These are phyloP conservation scores for Ustilago tritici DNA, from an alignment of 1,284 basidiomycete species.

Conservation along the genomic window DNA sequence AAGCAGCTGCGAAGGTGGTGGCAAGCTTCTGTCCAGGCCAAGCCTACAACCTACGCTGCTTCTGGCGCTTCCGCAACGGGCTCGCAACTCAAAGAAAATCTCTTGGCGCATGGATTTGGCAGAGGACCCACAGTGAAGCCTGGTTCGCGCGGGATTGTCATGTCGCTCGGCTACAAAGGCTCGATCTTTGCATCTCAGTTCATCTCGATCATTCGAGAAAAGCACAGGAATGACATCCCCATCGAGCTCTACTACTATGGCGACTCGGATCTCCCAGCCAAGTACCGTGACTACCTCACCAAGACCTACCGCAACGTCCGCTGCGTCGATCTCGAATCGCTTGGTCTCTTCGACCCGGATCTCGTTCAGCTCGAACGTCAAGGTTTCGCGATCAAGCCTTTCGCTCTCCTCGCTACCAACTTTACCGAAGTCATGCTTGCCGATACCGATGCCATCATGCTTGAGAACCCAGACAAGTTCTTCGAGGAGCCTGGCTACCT, in stretches of 20 bases:
- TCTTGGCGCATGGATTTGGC: constrained; percentile 27
- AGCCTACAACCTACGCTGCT: constrained; percentile 18
- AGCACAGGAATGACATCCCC: constrained; percentile 46
- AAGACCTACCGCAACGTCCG: constrained; percentile 41
- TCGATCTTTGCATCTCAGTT: constrained; percentile 50
- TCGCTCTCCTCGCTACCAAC: constrained; percentile 52
- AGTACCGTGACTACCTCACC: constrained; percentile 49
- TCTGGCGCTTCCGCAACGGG: background rate
- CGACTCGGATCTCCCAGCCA: constrained; percentile 49
- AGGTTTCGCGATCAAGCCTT: constrained; percentile 54
- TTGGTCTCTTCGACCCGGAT: constrained; percentile 49
- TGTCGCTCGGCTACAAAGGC: constrained; percentile 50
- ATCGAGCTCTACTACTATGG: constrained; percentile 58
- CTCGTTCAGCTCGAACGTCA: constrained; percentile 46
- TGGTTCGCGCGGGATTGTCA: constrained; percentile 45
- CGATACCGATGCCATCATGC: constrained; percentile 52
- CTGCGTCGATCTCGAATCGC: constrained; percentile 42
- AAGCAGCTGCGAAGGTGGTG: constrained; percentile 44
- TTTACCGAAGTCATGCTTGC: constrained; percentile 56
- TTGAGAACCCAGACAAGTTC: constrained; percentile 44
- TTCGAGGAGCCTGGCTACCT: constrained; percentile 50
- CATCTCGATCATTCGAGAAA: constrained; percentile 47
- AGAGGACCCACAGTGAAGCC: background rate
- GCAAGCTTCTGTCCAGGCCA: constrained; percentile 42
- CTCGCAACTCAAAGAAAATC: background rate